Evolutionary conservation across 139 green algal genomes (phyloP), one percentile per base, ranked within the genome.

Genomic region (Picochlorum sp.): DNA sequence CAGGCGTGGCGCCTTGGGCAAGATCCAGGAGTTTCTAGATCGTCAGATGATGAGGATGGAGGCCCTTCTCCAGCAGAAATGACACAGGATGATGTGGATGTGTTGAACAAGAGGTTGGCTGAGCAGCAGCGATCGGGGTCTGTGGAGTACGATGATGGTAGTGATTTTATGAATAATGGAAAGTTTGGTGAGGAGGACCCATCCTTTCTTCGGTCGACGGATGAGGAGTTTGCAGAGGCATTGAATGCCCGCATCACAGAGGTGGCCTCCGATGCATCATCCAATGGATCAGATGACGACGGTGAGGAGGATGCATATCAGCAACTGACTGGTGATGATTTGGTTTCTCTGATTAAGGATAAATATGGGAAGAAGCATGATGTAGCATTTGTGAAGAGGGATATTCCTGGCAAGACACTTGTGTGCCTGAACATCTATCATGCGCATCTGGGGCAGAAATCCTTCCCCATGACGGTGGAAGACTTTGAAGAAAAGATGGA

Each of bases 401-500:
- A 79, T 63, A 56, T 77, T 41, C 16, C 24, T 46, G 21, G 41
- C 21, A 76, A 76, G 56, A 72, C 70, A 23, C 46, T 76, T 13
- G 66, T 76, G 28, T 61, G 49, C 32, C 56, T 76, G 18, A 76
- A 76, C 32, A 44, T 72, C 16, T 66, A 54, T 6, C n/a, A 61
- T 50, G 28, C 56, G 11, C 63, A 80, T 62, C 67, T 80, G 11
- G 71, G 54, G 30, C 72, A 80, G 73, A 71, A 66, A 23, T 65
- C 45, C 56, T 82, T 82, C 60, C 76, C 76, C 6, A 77, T 82
- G 72, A 69, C 8, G 3, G 67, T 73, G 50, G 60, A 69, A 49
- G 64, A 75, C 13, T 82, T 72, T 16, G 45, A 72, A 13, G 76
- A 82, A 63, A 80, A 82, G 46, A 41, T 82, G 44, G 73, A 80